phyloP scores from a whole-genome alignment of 164 flowering plant genomes.

The Buxus sempervirens region DNA sequence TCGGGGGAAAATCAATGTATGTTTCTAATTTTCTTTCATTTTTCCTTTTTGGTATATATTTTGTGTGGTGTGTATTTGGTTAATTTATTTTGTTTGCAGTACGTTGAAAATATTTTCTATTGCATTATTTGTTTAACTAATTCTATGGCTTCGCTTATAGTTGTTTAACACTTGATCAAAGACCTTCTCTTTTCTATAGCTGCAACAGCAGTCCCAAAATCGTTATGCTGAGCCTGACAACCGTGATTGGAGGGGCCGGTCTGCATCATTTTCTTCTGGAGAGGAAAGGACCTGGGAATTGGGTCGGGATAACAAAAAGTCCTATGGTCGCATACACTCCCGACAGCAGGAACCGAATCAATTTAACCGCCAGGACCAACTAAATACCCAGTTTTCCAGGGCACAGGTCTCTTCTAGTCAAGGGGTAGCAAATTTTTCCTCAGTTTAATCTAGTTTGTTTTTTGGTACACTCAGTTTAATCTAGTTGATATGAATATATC shows the following conservation, averaged over 20 bases:
- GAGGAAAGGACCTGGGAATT: constrained; percentile 79
- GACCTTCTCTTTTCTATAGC: constrained; percentile 19
- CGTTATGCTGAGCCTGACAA: constrained; percentile 81
- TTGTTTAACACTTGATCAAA: neutral
- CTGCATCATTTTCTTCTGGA: constrained; percentile 48
- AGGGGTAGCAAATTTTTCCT: constrained; percentile 41
- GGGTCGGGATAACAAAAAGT: constrained; percentile 50
- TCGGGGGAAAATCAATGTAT: constrained; percentile 62
- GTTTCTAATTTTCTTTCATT: too few relatives aligned
- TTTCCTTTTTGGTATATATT: too few relatives aligned
- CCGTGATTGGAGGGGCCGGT: constrained; percentile 90
- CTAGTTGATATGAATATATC: too few relatives aligned
- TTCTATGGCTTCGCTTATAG: neutral
- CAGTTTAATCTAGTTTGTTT: too few relatives aligned
- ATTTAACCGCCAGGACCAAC: constrained; percentile 56
- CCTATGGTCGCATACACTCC: constrained; percentile 36
- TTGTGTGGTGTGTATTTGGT: too few relatives aligned
- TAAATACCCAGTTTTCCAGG: constrained; percentile 50
- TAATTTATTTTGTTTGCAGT: neutral
- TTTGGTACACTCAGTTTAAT: neutral
- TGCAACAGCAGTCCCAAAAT: constrained; percentile 44
- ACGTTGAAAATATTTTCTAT: neutral
- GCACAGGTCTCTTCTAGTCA: constrained; percentile 53
- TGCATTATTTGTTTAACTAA: neutral
- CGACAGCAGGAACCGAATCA: constrained; percentile 55